Conservation (phyloP, 306 rosid species). For the Crataegus laevigata region DNA sequence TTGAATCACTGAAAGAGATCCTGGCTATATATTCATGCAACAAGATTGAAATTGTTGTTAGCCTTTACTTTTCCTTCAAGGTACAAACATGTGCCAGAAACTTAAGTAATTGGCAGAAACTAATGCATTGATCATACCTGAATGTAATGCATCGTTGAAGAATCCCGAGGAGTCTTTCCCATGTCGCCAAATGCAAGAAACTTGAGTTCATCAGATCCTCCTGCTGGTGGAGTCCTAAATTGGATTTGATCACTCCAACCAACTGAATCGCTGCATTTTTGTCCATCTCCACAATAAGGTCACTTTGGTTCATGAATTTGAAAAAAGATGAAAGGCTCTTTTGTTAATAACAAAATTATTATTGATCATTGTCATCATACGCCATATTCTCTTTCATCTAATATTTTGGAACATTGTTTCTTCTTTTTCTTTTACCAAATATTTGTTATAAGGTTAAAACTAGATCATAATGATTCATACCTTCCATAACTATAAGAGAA, state of each 20-base stretch:
- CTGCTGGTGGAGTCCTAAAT: slow-evolving; percentile 71
- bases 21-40: slow-evolving; percentile 38
- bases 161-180: slow-evolving; percentile 90
- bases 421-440: neutral
- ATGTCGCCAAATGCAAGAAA: slow-evolving; percentile 77
- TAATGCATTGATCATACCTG: slow-evolving; percentile 37
- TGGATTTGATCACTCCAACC: slow-evolving; percentile 68
- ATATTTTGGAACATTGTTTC: neutral
- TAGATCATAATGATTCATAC: slow-evolving; percentile 19
- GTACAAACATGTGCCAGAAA: too few relatives aligned
- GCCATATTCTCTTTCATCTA: neutral
- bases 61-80: neutral
- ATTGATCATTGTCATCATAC: neutral
- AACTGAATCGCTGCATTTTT: slow-evolving; percentile 38
- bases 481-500: slow-evolving; percentile 76
- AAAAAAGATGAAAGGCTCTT: neutral
- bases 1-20: slow-evolving; percentile 63
- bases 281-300: too few relatives aligned
- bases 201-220: slow-evolving; percentile 54
- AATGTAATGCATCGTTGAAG: slow-evolving; percentile 73
- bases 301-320: neutral
- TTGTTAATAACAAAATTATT: neutral
- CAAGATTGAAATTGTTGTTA: neutral
- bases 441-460: too few relatives aligned
- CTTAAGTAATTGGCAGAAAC: neutral